Conservation (phyloP, 1,284 basidiomycete species). For the Apiotrichum laibachii region DNA sequence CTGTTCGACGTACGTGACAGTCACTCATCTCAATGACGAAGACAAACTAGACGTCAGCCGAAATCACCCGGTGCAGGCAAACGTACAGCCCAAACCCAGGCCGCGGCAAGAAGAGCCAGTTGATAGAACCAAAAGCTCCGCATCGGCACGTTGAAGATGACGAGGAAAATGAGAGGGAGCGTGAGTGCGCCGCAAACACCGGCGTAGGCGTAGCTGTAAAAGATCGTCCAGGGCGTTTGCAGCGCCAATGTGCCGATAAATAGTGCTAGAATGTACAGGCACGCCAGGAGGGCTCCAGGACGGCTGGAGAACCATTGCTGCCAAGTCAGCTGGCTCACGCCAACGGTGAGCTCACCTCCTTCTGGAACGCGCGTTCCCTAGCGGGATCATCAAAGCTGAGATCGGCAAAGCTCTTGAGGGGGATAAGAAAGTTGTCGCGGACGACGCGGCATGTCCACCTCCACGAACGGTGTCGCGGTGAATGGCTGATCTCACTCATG, state of each 20-base stretch:
- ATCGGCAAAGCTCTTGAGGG: conserved; percentile 39
- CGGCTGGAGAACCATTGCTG: conserved; percentile 4
- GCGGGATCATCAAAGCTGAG: conserved; percentile 41
- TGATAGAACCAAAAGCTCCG: conserved; percentile 34
- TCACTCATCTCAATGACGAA: conserved; percentile 40
- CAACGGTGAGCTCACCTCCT: conserved; percentile 30
- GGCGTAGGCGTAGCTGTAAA: conserved; percentile 33
- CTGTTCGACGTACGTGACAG: neutral
- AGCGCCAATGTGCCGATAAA: neutral
- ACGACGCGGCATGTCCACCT: neutral
- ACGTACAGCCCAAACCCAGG: conserved; percentile 40
- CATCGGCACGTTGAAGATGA: conserved; percentile 32
- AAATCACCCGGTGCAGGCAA: neutral
- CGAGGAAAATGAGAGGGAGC: conserved; percentile 38
- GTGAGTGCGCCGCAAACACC: conserved; percentile 40
- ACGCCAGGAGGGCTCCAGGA: neutral
- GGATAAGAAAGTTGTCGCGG: neutral
- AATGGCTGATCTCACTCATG: neutral
- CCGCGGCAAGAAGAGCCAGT: conserved; percentile 35
- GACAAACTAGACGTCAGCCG: conserved; percentile 14
- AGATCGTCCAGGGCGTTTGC: neutral
- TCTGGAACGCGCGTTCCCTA: conserved; percentile 44
- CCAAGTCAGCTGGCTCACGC: neutral
- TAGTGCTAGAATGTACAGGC: neutral
- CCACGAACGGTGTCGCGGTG: neutral